Evolutionary conservation across 2,329 filamentous ascomycete genomes (phyloP).

Genomic region (Claviceps lovelessii): DNA sequence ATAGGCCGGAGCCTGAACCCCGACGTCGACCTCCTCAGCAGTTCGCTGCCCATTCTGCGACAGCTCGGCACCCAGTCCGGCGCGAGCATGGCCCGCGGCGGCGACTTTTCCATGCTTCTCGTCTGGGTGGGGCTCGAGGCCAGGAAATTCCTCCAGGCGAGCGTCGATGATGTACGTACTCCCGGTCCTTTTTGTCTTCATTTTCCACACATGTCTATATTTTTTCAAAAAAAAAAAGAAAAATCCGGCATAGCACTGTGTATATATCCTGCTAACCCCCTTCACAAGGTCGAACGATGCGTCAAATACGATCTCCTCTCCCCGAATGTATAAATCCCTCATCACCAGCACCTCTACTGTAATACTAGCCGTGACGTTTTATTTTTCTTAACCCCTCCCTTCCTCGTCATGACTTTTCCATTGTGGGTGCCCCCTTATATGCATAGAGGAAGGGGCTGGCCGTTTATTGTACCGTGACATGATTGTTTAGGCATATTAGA

Average conservation of each 20-base stretch:
- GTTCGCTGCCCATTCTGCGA: conserved; percentile 77
- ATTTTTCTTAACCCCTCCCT: neutral
- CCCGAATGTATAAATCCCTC: conserved; percentile 54
- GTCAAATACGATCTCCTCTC: conserved; percentile 84
- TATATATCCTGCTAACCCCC: neutral
- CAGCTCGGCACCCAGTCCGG: conserved; percentile 71
- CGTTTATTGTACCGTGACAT: too few relatives aligned
- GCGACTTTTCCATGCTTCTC: conserved; percentile 73
- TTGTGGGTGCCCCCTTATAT: too few relatives aligned
- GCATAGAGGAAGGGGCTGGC: too few relatives aligned
- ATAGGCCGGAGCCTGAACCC: conserved; percentile 83
- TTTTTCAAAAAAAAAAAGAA: too few relatives aligned
- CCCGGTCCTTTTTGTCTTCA: neutral
- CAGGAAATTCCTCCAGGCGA: conserved; percentile 76
- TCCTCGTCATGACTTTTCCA: too few relatives aligned
- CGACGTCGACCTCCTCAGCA: conserved; percentile 69
- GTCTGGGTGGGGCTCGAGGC: conserved; percentile 88
- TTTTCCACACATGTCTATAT: neutral
- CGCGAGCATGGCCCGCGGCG: conserved; percentile 52
- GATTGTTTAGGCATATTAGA: too few relatives aligned
- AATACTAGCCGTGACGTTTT: neutral
- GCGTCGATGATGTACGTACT: conserved; percentile 64
- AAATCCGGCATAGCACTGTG: neutral
- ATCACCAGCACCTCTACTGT: neutral
- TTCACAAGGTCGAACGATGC: conserved; percentile 58